A percentile compares a stretch with the other conserved stretches of the same genome.
phyloP scores from a whole-genome alignment of 2,329 filamentous ascomycete genomes.

The Lasiodiplodia hormozganensis region DNA sequence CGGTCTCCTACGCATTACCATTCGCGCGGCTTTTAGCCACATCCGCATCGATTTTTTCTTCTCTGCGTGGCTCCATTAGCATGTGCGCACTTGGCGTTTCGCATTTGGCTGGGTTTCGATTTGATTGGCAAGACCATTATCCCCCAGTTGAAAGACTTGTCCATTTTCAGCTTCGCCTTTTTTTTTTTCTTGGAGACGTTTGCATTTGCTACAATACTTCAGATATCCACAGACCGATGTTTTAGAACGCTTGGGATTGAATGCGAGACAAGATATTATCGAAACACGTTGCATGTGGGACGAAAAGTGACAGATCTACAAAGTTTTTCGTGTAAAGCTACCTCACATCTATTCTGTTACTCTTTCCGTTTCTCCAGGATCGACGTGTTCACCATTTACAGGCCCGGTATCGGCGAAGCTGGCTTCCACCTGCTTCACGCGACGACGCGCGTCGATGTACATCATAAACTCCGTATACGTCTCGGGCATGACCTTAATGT shows the following conservation, averaged over 20 bases:
- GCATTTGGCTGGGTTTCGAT: background rate
- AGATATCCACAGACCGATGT: constrained; percentile 21
- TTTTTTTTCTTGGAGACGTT: background rate
- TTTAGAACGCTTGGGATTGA: constrained; percentile 1
- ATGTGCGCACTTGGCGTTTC: constrained; percentile 7
- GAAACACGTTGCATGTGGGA: background rate
- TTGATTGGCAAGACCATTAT: background rate
- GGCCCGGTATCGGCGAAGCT: constrained; percentile 39
- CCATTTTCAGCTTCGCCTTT: background rate
- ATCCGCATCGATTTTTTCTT: background rate
- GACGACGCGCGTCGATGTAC: constrained; percentile 66
- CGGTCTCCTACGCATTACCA: background rate
- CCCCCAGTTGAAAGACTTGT: background rate
- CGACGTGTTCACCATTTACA: constrained; percentile 15
- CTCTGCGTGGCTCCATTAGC: background rate
- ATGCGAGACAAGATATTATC: constrained; percentile 1
- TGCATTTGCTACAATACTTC: background rate
- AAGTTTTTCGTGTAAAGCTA: background rate
- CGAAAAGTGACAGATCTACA: background rate
- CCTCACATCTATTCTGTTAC: constrained; percentile 39
- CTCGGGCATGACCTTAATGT: constrained; percentile 70
- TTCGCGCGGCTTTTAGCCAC: background rate
- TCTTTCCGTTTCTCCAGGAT: constrained; percentile 35
- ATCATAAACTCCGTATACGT: constrained; percentile 70
- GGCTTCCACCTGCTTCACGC: constrained; percentile 60